phyloP scores from a whole-genome alignment of 2,329 filamentous ascomycete species.

The Ophiostoma sp. region DNA sequence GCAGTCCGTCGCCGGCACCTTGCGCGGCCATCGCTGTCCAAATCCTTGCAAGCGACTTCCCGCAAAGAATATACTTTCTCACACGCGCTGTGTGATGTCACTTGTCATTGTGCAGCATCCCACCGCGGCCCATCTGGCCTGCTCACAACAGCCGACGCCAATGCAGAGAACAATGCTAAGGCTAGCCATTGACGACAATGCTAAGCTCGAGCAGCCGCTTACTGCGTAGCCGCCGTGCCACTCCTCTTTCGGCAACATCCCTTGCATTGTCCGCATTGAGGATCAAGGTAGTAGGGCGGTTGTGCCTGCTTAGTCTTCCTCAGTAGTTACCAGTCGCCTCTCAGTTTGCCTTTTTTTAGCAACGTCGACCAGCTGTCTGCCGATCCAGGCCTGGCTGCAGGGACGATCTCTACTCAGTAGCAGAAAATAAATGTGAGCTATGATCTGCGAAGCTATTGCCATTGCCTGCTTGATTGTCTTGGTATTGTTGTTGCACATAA shows the following conservation, averaged over 20 bases:
- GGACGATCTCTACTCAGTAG: background rate
- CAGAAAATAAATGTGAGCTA: background rate
- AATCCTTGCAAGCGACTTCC: background rate
- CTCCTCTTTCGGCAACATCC: background rate
- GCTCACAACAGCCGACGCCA: conserved; percentile 5
- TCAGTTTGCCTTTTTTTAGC: background rate
- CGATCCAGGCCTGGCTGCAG: background rate
- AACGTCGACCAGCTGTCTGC: background rate
- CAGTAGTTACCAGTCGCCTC: background rate
- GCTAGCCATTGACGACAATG: conserved; percentile 22
- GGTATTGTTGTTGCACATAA: background rate
- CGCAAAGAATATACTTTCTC: no score
- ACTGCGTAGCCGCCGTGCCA: conserved; percentile 5
- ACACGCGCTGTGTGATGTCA: background rate
- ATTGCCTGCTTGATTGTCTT: background rate
- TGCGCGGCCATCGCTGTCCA: background rate
- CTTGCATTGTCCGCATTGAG: background rate
- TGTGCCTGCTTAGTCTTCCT: background rate
- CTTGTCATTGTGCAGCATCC: background rate
- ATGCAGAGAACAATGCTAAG: conserved; percentile 25
- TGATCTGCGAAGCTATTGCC: background rate
- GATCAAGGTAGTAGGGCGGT: no score
- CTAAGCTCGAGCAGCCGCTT: conserved; percentile 13
- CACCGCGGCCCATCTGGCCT: background rate
- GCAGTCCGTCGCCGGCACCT: background rate